Conservation (phyloP, 768 basidiomycete genomes). For the Tremella fuciformis region DNA sequence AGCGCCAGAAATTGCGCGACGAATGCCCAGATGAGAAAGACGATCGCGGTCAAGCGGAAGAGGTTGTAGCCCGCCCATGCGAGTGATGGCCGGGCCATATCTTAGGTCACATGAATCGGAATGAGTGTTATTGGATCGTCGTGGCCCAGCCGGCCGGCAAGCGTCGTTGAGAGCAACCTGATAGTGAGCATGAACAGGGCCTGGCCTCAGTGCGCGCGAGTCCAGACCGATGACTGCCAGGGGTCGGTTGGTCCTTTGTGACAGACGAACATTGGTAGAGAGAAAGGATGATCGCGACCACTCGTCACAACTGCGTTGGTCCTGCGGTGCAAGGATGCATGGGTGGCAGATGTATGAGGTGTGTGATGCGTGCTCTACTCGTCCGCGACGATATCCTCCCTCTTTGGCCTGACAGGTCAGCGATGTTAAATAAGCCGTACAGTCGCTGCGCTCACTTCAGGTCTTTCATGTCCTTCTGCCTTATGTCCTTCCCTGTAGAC, state of each 20-base stretch:
- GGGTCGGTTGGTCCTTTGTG: slow-evolving; percentile 5
- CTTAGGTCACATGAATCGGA: slow-evolving; percentile 1
- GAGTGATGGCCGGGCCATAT: slow-evolving; percentile 19
- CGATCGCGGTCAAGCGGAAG: slow-evolving; percentile 27
- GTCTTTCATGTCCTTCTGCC: slow-evolving; percentile 68
- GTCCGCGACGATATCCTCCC: slow-evolving; percentile 83
- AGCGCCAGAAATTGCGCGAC: slow-evolving; percentile 35
- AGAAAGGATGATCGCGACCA: slow-evolving; percentile 12
- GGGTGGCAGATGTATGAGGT: neutral
- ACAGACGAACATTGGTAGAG: neutral
- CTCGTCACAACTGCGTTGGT: slow-evolving; percentile 1
- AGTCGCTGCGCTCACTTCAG: slow-evolving; percentile 52
- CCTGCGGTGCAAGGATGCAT: neutral
- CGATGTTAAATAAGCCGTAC: neutral
- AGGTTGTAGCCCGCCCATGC: slow-evolving; percentile 36
- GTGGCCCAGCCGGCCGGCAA: slow-evolving; percentile 1
- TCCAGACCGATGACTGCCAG: neutral
- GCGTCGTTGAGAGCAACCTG: no score
- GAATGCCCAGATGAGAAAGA: slow-evolving; percentile 33
- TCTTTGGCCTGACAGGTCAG: slow-evolving; percentile 63
- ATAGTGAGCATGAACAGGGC: no score
- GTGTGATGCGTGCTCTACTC: slow-evolving; percentile 26
- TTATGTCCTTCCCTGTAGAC: slow-evolving; percentile 53
- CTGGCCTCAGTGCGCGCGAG: neutral
- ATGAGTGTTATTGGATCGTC: neutral